Percentiles rank a stretch among this genome's conserved stretches.
These are phyloP conservation scores for Xylaria sp. DNA, from an alignment of 2,329 filamentous ascomycete genomes.

Conservation along the genomic window DNA sequence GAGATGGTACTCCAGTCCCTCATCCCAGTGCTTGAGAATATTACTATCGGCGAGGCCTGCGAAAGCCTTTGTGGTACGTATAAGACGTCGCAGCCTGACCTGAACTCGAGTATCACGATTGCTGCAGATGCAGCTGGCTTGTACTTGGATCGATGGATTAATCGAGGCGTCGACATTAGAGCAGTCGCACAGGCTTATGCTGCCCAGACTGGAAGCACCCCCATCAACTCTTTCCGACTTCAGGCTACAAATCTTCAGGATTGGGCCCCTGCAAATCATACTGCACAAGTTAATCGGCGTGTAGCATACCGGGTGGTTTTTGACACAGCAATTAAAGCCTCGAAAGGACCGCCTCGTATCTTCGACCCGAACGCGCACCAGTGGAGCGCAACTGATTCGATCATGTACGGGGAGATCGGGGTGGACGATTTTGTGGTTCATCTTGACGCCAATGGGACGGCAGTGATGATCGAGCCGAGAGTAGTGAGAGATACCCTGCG, in stretches of 20 bases:
- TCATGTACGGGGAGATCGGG: constrained; percentile 24
- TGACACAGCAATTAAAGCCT: constrained; percentile 18
- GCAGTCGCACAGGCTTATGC: constrained; percentile 23
- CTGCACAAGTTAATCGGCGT: background rate
- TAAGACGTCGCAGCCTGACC: background rate
- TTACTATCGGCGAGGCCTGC: constrained; percentile 10
- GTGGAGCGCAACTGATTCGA: constrained; percentile 19
- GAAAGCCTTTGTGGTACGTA: constrained; percentile 24
- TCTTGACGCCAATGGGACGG: constrained; percentile 23
- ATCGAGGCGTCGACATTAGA: constrained; percentile 22
- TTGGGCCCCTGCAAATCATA: background rate
- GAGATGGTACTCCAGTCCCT: constrained; percentile 32
- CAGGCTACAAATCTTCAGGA: constrained; percentile 25
- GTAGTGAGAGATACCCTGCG: constrained; percentile 25
- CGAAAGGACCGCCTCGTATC: constrained; percentile 16
- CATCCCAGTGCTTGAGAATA: constrained; percentile 24
- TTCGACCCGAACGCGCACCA: constrained; percentile 11
- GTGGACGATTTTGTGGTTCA: constrained; percentile 34
- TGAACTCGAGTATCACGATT: constrained; percentile 32
- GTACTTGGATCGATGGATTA: constrained; percentile 23
- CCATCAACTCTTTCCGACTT: constrained; percentile 8
- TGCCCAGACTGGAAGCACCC: constrained; percentile 14
- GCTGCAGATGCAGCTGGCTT: constrained; percentile 27
- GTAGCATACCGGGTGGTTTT: constrained; percentile 27
- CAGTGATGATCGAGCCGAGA: constrained; percentile 23